Percentiles rank a stretch among this genome's conserved stretches.
phyloP scores from a whole-genome alignment of 352 stramenopile species.

The Globisporangium cederbergense region DNA sequence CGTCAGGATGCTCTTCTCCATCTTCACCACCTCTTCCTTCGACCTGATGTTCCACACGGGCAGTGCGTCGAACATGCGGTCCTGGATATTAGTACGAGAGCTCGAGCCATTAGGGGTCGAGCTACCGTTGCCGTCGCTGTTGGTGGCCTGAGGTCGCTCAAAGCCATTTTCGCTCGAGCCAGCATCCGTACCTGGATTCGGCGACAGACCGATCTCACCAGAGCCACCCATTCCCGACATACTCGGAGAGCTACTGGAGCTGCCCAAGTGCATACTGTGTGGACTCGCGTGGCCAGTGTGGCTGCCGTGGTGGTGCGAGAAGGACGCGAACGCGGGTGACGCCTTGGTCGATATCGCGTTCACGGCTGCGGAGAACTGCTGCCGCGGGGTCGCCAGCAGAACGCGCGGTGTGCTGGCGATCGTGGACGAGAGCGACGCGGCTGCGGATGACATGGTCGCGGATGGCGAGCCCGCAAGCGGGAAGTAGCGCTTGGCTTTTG shows the following conservation, averaged over 20 bases:
- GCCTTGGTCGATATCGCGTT: conserved; percentile 76
- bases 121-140: neutral
- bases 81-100: neutral
- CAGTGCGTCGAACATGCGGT: conserved; percentile 3
- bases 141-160: neutral
- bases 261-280: conserved; percentile 4
- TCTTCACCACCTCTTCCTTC: conserved; percentile 46
- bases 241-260: conserved; percentile 12
- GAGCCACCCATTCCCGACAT: conserved; percentile 4
- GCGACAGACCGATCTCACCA: neutral
- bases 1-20: conserved; percentile 45
- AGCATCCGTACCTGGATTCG: neutral
- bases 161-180: neutral
- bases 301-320: conserved; percentile 29
- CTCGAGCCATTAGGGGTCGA: neutral
- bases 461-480: conserved; percentile 53
- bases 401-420: conserved; percentile 72
- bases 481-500: conserved; percentile 63
- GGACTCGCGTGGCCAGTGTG: conserved; percentile 8
- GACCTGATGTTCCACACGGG: conserved; percentile 64
- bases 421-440: conserved; percentile 62
- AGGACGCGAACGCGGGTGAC: conserved; percentile 58
- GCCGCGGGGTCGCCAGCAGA: conserved; percentile 52
- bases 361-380: conserved; percentile 75
- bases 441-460: conserved; percentile 70